These are phyloP conservation scores for Malus orientalis DNA, from an alignment of 306 rosid species.

Conservation along the genomic window DNA sequence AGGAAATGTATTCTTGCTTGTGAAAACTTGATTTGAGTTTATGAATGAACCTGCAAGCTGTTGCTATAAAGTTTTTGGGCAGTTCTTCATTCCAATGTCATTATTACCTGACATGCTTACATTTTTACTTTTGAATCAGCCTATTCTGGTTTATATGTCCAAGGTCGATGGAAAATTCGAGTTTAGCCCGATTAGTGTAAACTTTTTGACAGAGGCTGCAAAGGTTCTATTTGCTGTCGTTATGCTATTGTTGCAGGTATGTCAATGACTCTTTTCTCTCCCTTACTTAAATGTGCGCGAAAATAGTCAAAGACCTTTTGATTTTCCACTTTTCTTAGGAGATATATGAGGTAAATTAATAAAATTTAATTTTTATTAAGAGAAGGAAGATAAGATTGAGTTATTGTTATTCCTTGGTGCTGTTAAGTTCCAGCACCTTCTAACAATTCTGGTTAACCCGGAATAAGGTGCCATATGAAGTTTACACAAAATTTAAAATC, in stretches of 20 bases:
- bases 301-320: background rate
- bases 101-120: slow-evolving; percentile 9
- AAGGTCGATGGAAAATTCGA: slow-evolving; percentile 98
- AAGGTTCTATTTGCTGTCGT: slow-evolving; percentile 88
- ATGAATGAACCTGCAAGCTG: background rate
- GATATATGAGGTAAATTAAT: background rate
- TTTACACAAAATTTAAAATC: background rate
- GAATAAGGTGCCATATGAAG: background rate
- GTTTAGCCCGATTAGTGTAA: slow-evolving; percentile 96
- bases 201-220: slow-evolving; percentile 84
- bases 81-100: slow-evolving; percentile 6
- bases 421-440: background rate
- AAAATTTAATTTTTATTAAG: background rate
- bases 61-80: background rate
- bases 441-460: background rate
- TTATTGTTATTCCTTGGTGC: background rate
- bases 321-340: background rate
- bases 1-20: background rate
- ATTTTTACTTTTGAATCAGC: slow-evolving; percentile 47
- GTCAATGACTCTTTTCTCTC: background rate
- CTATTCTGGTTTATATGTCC: slow-evolving; percentile 95
- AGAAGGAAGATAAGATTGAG: background rate
- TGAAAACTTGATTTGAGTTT: background rate
- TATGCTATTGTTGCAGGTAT: slow-evolving; percentile 89
- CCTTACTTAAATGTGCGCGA: background rate